Base-by-base conservation (phyloP, 164 flowering plant genomes). In the Magnolia changhungtana region DNA sequence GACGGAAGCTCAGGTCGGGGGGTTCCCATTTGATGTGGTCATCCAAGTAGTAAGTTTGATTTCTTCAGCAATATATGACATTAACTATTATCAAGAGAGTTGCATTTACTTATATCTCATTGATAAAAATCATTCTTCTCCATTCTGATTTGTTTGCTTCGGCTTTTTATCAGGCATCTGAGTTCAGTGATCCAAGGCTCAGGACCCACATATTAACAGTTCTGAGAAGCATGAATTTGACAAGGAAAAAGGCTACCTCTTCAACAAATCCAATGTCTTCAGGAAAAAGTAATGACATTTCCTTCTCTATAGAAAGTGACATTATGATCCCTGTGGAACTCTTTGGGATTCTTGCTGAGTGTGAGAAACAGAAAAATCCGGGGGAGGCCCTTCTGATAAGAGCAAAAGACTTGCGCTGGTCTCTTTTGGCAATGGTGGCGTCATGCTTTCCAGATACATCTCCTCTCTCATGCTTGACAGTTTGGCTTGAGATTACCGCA, bases 401-500 rank as follows among this genome's bases (percentile, higher is more conserved):
- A 83, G 97, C 98, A 23, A 92, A 91, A 83, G 92, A 94, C 51
- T 82, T 94, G 81, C 87, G 93, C 75, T 96, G 99, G 99, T 92
- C 99, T 55, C 82, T 92, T 77, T 82, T 96, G 85, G 98, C 98
- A 65, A 85, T 94, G 85, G 79, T 94, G 76, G 99, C 97, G 3
- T 94, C 99, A 23, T 96, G 99, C 86, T 96, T 92, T 83, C 86
- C 94, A 50, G 99, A 96, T 83, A 97, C 88, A 29, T 86, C 97
- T 79, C 86, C 98, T 63, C 75, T 94, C 71, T 85, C 92, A 45
- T 96, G 99, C 89, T 81, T 96, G 77, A 90, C 95, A 70, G 94
- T 91, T 76, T 96, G 99, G 99, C 88, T 96, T 77, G 99, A 96
- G 87, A 94, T 96, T 50, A 96, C 97, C 50, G 99, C 98, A 71